phyloP scores from a whole-genome alignment of 768 basidiomycete genomes.

The Lentinus tigrinus region DNA sequence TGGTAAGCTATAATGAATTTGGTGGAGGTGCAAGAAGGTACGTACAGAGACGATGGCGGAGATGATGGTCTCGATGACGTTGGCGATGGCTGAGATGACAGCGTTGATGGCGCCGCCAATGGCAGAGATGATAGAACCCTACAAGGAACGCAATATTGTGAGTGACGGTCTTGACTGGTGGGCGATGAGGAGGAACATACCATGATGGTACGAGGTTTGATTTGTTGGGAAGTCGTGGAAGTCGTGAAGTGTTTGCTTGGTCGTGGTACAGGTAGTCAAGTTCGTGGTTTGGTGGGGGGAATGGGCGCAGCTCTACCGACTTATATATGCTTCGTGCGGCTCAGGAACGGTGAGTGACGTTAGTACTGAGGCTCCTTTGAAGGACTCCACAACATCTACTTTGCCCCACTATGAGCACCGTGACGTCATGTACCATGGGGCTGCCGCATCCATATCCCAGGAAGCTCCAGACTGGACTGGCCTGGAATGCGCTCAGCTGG shows the following conservation, averaged over 20 bases:
- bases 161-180: background rate
- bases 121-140: slow-evolving; percentile 60
- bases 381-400: too few species aligned
- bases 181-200: background rate
- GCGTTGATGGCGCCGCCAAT: slow-evolving; percentile 56
- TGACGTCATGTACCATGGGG: too few species aligned
- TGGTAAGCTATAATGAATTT: too few species aligned
- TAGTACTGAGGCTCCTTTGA: too few species aligned
- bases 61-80: slow-evolving; percentile 53
- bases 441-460: too few species aligned
- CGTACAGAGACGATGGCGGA: slow-evolving; percentile 51
- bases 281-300: background rate
- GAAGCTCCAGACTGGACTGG: too few species aligned
- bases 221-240: background rate
- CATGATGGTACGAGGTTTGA: background rate
- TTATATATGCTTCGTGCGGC: too few species aligned
- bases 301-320: too few species aligned
- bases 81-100: slow-evolving; percentile 55
- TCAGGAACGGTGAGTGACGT: too few species aligned
- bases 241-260: background rate
- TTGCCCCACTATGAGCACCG: too few species aligned
- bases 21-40: background rate
- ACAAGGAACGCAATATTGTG: too few species aligned
- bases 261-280: background rate
- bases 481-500: too few species aligned